Base-by-base conservation (phyloP, 495 filamentous ascomycete species). In the Neurospora africana region DNA sequence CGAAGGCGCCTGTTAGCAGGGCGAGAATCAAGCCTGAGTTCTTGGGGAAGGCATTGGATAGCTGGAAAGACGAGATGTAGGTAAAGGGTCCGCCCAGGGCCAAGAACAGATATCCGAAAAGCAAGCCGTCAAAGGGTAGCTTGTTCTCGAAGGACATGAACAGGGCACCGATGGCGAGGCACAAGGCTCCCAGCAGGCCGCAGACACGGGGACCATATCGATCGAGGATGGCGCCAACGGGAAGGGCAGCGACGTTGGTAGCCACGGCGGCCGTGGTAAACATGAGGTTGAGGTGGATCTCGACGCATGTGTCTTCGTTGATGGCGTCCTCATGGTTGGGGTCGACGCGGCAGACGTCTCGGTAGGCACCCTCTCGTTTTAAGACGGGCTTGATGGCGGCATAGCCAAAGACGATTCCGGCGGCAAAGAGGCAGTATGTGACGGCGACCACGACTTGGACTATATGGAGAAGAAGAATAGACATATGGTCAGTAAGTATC, bases 191-290 rank as follows among this genome's bases (percentile, higher is more conserved):
- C 58, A 95, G 84, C 17, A 97, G 80, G 1, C 92, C 91, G 70
- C 90, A 89, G 6, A 93, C 85, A 40, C 91, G 87, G 21, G 94
- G 94, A 2, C 94, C 94, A 76, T 88, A 96, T 68, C 87, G 86
- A 77, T 98, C 94, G 5, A 97, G 84, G 53, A 97, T 91, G 1
- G 93, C 92, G 43, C 94, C 94, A 5, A 97, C 88, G 15, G 93
- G 93, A 4, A 97, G 84, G 10, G 93, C 94, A 21, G 88, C 90
- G 21, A 95, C 90, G 68, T 87, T 88, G 41, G 94, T 97, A 5
- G 87, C 90, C 21, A 97, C 94, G 17, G 93, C 93, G n/a, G 93
- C 93, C 41, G 92, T 86, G 38, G 93, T 97, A 84, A 97, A 97
- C 94, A 97, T 97, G 72, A 97, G 81, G 79, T 97, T 97, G 68